Evolutionary conservation across 176 grass and related monocot genomes (phyloP).

Genomic region (Tuctoria greenei): DNA sequence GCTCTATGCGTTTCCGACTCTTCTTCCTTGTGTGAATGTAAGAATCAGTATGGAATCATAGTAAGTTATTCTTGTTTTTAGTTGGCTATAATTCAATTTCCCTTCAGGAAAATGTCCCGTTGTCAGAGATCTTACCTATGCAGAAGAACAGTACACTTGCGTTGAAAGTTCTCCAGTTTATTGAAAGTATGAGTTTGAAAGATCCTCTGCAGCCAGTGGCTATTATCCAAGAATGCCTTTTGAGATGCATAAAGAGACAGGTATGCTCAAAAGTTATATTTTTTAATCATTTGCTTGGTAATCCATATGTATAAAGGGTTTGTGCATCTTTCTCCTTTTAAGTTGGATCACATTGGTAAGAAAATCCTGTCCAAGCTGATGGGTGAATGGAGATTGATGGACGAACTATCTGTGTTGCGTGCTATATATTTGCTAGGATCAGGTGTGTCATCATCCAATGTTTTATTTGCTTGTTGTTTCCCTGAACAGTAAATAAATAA

Average conservation of each 20-base stretch:
- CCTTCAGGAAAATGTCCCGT: slow-evolving; percentile 58
- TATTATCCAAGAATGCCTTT: slow-evolving; percentile 89
- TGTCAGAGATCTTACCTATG: slow-evolving; percentile 81
- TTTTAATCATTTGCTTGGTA: slow-evolving; percentile 26
- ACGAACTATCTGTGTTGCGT: slow-evolving; percentile 84
- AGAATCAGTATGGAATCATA: slow-evolving; percentile 23
- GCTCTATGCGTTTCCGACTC: slow-evolving; percentile 74
- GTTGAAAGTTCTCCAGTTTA: slow-evolving; percentile 77
- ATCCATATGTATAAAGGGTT: slow-evolving; percentile 10
- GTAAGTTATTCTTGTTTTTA: slow-evolving; percentile 27
- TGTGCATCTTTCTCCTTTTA: slow-evolving; percentile 25
- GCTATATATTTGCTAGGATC: slow-evolving; percentile 96
- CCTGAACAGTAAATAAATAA: not conserved
- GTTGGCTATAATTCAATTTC: slow-evolving; percentile 27
- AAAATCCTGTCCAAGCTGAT: slow-evolving; percentile 79
- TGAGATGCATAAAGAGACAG: slow-evolving; percentile 79
- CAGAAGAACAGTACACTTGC: slow-evolving; percentile 86
- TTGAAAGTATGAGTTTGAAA: slow-evolving; percentile 63
- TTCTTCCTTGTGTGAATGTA: slow-evolving; percentile 86
- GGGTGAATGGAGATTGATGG: slow-evolving; percentile 94
- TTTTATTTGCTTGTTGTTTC: not conserved
- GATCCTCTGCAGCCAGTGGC: slow-evolving; percentile 70
- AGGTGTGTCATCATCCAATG: slow-evolving; percentile 41
- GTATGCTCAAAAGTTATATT: slow-evolving; percentile 40
- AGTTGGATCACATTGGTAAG: slow-evolving; percentile 88